Evolutionary conservation across 805 yeast genomes (phyloP).

Genomic region (Candida cerambycidarum): DNA sequence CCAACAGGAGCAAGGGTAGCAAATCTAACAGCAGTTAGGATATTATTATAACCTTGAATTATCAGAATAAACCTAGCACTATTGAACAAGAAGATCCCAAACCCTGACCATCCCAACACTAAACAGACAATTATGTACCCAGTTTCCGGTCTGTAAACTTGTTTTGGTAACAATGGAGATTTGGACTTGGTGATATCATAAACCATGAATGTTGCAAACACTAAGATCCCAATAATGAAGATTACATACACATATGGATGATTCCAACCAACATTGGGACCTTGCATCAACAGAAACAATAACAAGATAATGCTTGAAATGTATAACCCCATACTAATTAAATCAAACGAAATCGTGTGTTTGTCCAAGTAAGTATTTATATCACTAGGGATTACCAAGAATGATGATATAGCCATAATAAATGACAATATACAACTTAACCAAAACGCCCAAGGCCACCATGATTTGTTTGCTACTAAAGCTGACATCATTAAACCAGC

Average conservation of each 20-base stretch:
- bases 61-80: conserved; percentile 46
- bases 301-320: conserved; percentile 54
- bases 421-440: conserved; percentile 22
- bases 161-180: conserved; percentile 55
- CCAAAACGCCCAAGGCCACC: conserved; percentile 41
- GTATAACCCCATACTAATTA: not conserved
- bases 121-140: conserved; percentile 51
- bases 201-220: conserved; percentile 48
- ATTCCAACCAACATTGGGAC: conserved; percentile 72
- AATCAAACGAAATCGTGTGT: conserved; percentile 24
- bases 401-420: conserved; percentile 16
- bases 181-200: conserved; percentile 43
- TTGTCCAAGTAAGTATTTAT: conserved; percentile 17
- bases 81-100: conserved; percentile 69
- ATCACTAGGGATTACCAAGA: conserved; percentile 26
- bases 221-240: conserved; percentile 52
- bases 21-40: conserved; percentile 27
- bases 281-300: conserved; percentile 75
- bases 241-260: conserved; percentile 57
- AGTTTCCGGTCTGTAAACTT: conserved; percentile 44
- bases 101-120: conserved; percentile 72
- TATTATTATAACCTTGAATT: conserved; percentile 8
- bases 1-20: conserved; percentile 47
- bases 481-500: conserved; percentile 30
- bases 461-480: conserved; percentile 21